These are phyloP conservation scores for Crocinoboletus sp. DNA, from an alignment of 1,284 basidiomycete genomes.

Conservation along the genomic window DNA sequence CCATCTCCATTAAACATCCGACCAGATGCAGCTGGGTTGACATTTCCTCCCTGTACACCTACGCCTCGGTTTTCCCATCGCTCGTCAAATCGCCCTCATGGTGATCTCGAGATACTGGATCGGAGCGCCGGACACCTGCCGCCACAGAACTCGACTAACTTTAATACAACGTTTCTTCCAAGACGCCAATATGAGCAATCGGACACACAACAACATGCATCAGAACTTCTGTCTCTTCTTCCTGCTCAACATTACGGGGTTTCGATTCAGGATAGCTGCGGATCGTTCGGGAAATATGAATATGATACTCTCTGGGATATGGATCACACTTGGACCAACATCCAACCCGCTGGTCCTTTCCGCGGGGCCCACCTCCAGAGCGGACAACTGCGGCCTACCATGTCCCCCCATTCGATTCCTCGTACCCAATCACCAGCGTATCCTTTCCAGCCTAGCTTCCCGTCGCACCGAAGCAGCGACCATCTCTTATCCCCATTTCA, in stretches of 20 bases:
- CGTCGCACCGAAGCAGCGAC: background rate
- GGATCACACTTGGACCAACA: background rate
- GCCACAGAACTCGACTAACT: slow-evolving; percentile 1
- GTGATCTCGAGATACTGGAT: background rate
- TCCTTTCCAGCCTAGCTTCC: background rate
- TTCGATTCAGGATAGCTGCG: background rate
- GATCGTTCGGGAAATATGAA: background rate
- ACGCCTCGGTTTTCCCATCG: slow-evolving; percentile 2
- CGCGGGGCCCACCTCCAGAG: background rate
- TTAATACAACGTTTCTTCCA: background rate
- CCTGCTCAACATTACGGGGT: background rate
- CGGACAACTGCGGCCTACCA: slow-evolving; percentile 3
- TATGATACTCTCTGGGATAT: slow-evolving; percentile 4
- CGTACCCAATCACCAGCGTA: slow-evolving; percentile 1
- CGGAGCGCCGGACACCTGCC: background rate
- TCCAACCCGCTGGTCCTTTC: slow-evolving; percentile 1
- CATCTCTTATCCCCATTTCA: slow-evolving; percentile 2
- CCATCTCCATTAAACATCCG: slow-evolving; percentile 11
- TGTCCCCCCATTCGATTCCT: background rate
- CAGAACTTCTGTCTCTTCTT: background rate
- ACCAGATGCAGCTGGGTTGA: background rate
- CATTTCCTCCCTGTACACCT: background rate
- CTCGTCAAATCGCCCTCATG: background rate
- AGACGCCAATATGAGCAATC: background rate
- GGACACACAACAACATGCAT: background rate